Evolutionary conservation across 768 basidiomycete species (phyloP), one percentile per base, ranked within the genome.

Genomic region (Hirschioporus abietinus): DNA sequence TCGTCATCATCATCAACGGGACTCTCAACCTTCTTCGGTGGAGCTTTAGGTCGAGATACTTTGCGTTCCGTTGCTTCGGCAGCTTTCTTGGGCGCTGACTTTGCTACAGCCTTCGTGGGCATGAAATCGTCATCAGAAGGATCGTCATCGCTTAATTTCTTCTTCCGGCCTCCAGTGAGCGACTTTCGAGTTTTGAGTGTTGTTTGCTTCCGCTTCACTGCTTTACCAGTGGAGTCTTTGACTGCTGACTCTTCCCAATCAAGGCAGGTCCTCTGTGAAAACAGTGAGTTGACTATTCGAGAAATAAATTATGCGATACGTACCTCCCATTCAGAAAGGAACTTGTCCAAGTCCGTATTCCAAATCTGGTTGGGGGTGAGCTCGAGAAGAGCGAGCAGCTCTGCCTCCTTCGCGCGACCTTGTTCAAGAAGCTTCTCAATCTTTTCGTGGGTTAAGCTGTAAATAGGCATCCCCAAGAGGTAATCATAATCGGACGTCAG

Each of bases 391-490:
- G 73, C 79, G 25, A 95, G 80, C 26, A 99, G 81, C 74, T 99
- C 95, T 1, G 75, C 72, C 76, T 96, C 93, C 77, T 96, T 96
- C 68, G 88, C 88, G 52, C 83, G 84, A 0, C 91, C 89, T 81
- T 94, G 93, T 71, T 85, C 82, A 60, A 86, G 81, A 5, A 99
- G 83, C 78, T 86, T 95, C 68, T 90, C 92, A 71, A 97, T 95
- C 92, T 90, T 96, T 78, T 99, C 96, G 71, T 85, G 89, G 0
- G 96, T 99, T 81, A 99, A 80, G 78, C 90, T 96, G 83, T 87
- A 95, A 73, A 99, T 96, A 1, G 94, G 80, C 96, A 99, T 99
- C 18, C 93, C 88, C 67, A 99, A 80, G 64, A 99, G 78, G 77
- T 99, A 99, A 74, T 99, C 96, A 74, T 83, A 99, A 78, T 98